Base-by-base conservation (phyloP, 441 rosid species). In the Capsella rubella region DNA sequence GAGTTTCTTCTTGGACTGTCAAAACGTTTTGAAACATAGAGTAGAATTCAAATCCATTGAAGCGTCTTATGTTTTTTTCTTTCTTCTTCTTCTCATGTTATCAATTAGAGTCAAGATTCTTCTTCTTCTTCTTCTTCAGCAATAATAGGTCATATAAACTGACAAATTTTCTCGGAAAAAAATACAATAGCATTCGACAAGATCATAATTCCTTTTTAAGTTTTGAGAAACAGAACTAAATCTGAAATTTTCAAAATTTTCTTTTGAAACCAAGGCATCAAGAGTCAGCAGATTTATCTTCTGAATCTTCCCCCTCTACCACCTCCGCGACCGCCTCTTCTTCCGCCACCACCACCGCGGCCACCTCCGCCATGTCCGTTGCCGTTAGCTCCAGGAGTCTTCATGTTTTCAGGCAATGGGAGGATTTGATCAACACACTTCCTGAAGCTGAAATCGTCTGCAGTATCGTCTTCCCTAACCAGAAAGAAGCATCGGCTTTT, bases 361-460 rank as follows among this genome's bases (percentile, higher is more conserved):
- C 90, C 64, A 5, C 84, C 72, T 2, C 87, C 81, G 45, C 90
- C 84, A 4, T 62, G 72, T 13, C 80, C 84, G 71, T 67, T 82
- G 66, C 85, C 82, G 37, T 34, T 83, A 42, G 81, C 81, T 6
- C 69, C 71, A 53, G 83, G 88, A 51, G 45, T 27, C 81, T 86
- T 86, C 95, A 92, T 87, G 74, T 90, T 86, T 60, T 91, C 96
- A 27, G 97, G 97, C 76, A 92, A 73, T 3, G 97, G 90, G 71
- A 89, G 85, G 51, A 92, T 86, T 13, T 89, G 85, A 78, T 95
- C 93, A 61, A 89, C 96, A 50, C 96, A 87, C 84, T 90, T 92
- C 87, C 91, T 85, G 83, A 87, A 95, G 89, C 96, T 90, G 83
- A 90, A 92, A 85, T 90, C 99, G n/a, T 95, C 96, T 6, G 78